phyloP scores from a whole-genome alignment of 164 flowering plant genomes.

The Stephania cephalantha region DNA sequence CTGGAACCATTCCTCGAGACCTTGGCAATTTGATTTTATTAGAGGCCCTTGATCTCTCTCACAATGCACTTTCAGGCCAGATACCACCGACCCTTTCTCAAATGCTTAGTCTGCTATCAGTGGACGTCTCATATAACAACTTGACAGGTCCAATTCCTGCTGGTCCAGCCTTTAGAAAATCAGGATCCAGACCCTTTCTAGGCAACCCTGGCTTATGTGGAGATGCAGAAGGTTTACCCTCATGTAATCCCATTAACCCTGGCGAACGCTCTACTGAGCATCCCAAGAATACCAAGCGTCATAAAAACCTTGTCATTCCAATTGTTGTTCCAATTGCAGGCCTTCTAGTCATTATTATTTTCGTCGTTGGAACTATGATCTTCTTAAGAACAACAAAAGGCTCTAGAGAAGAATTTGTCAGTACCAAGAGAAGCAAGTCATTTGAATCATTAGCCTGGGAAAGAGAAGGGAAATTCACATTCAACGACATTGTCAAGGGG shows the following conservation, averaged over 20 bases:
- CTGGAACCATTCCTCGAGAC: constrained; percentile 40
- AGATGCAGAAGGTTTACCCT: constrained; percentile 25
- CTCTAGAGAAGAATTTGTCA: constrained; percentile 18
- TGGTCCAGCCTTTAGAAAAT: constrained; percentile 11
- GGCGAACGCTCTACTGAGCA: constrained; percentile 1
- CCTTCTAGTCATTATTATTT: constrained; percentile 11
- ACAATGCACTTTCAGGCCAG: constrained; percentile 41
- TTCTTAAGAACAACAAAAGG: constrained; percentile 8
- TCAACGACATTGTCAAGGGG: constrained; percentile 39
- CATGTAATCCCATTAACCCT: constrained; percentile 17
- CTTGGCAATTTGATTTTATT: constrained; percentile 29
- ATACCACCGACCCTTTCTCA: constrained; percentile 32
- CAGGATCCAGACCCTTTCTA: constrained; percentile 5
- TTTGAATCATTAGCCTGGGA: constrained; percentile 39
- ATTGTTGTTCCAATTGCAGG: constrained; percentile 27
- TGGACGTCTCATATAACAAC: constrained; percentile 50
- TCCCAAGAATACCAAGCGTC: constrained; percentile 5
- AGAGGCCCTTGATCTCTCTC: constrained; percentile 42
- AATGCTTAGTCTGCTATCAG: constrained; percentile 23
- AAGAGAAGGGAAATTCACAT: constrained; percentile 41
- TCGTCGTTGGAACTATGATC: constrained; percentile 12
- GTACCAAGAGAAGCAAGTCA: neutral
- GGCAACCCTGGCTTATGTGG: constrained; percentile 42
- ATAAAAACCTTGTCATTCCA: constrained; percentile 18
- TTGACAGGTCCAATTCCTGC: constrained; percentile 41